Conservation (phyloP, 169 alveolate genomes). For the Ichthyophthirius multifiliis region DNA sequence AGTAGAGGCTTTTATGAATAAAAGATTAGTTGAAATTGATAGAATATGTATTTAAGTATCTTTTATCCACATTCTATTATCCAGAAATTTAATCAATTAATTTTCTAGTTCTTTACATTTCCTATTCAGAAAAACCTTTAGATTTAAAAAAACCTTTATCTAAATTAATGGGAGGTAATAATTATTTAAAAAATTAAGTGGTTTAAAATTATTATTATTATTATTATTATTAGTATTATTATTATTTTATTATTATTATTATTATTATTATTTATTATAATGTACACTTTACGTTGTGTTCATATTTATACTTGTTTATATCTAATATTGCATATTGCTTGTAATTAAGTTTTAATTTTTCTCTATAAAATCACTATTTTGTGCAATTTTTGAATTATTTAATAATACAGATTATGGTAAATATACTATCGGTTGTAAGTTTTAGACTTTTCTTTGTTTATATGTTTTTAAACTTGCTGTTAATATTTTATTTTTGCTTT, state of each 20-base stretch:
- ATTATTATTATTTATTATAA: no score
- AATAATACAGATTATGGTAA: not conserved
- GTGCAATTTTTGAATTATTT: not conserved
- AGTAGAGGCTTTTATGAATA: no score
- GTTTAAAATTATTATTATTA: no score
- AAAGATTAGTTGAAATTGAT: no score
- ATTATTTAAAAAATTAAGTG: no score
- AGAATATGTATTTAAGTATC: conserved; percentile 17
- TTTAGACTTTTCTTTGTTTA: not conserved
- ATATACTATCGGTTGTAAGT: not conserved
- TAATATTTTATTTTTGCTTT: not conserved
- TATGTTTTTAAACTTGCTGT: not conserved
- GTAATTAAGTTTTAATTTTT: no score
- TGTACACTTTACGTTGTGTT: no score
- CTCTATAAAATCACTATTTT: not conserved
- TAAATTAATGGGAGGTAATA: not conserved
- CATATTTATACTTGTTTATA: no score
- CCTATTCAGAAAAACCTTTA: conserved; percentile 8
- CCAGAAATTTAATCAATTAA: conserved; percentile 25
- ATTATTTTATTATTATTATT: no score
- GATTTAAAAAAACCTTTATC: not conserved
- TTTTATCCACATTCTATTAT: conserved; percentile 22
- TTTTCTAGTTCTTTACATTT: conserved; percentile 27
- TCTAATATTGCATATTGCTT: no score
- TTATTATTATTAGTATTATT: no score